phyloP scores from a whole-genome alignment of 2,329 filamentous ascomycete genomes.

The Verticillium nonalfalfae region DNA sequence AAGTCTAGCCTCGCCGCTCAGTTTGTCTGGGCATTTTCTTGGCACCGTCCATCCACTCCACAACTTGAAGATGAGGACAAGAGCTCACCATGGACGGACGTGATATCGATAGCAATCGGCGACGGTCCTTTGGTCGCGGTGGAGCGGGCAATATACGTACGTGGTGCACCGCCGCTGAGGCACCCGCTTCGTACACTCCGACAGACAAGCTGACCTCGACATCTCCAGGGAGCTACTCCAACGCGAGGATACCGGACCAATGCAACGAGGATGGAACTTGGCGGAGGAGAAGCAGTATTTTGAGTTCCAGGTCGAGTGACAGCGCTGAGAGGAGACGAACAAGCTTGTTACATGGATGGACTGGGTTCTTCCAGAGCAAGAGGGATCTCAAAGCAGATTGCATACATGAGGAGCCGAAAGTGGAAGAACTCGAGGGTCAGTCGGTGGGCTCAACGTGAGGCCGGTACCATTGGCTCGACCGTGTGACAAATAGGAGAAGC shows the following conservation, averaged over 20 bases:
- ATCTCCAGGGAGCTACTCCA: constrained; percentile 1
- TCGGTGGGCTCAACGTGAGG: neutral
- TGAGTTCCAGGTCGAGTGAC: constrained; percentile 1
- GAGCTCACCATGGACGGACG: neutral
- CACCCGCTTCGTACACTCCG: neutral
- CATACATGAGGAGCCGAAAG: neutral
- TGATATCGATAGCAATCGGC: constrained; percentile 3
- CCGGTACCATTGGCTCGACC: too few relatives aligned
- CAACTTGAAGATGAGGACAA: neutral
- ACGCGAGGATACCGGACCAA: neutral
- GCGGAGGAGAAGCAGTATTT: constrained; percentile 1
- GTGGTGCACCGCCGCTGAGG: neutral
- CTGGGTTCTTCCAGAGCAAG: neutral
- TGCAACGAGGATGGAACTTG: neutral
- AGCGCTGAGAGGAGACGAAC: neutral
- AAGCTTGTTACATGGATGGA: neutral
- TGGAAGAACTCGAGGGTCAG: neutral
- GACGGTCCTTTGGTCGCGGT: constrained; percentile 1
- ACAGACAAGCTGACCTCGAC: neutral
- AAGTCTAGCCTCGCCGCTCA: neutral
- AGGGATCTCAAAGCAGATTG: neutral
- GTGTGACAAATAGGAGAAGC: too few relatives aligned
- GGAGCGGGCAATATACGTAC: constrained; percentile 7
- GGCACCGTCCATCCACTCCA: neutral
- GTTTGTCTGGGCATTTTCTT: neutral